Percentiles rank a stretch among this genome's conserved stretches.
These are phyloP conservation scores for Ophiosphaerella narmari DNA, from an alignment of 2,329 filamentous ascomycete genomes.

Conservation along the genomic window DNA sequence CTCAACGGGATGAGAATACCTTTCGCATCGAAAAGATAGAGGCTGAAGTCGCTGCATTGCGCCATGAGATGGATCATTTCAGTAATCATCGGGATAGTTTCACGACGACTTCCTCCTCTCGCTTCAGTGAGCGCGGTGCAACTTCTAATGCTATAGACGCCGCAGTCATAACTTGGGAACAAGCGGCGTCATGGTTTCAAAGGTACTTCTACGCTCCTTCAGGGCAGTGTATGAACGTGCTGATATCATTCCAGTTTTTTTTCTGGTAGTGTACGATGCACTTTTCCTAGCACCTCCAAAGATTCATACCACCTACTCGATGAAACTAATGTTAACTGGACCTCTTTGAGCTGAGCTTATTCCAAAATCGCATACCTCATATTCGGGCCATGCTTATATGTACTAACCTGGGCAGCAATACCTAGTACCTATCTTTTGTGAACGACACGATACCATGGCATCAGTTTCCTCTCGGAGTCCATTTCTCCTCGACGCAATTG, in stretches of 20 bases:
- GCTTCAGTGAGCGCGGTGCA: slow-evolving; percentile 2
- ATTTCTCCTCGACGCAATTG: slow-evolving; percentile 58
- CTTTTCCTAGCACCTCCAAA: neutral
- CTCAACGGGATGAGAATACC: slow-evolving; percentile 26
- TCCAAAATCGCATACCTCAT: too few species aligned
- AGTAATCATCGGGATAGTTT: slow-evolving; percentile 2
- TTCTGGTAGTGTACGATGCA: slow-evolving; percentile 29
- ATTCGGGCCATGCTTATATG: too few species aligned
- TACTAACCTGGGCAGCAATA: slow-evolving; percentile 45
- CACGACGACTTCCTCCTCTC: neutral
- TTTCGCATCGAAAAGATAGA: slow-evolving; percentile 35
- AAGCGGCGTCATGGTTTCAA: slow-evolving; percentile 32
- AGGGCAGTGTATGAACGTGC: neutral
- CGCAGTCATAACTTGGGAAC: slow-evolving; percentile 30
- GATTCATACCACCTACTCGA: neutral
- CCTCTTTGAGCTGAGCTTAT: too few species aligned
- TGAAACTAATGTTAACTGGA: too few species aligned
- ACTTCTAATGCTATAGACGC: slow-evolving; percentile 28
- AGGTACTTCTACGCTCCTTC: slow-evolving; percentile 10
- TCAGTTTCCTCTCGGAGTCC: slow-evolving; percentile 54
- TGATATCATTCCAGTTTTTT: slow-evolving; percentile 32
- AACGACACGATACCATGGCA: slow-evolving; percentile 51
- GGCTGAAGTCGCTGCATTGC: slow-evolving; percentile 21
- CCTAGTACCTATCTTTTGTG: slow-evolving; percentile 57
- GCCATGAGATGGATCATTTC: slow-evolving; percentile 15